phyloP scores from a whole-genome alignment of 306 rosid species.

The Pterocarpus santalinus region DNA sequence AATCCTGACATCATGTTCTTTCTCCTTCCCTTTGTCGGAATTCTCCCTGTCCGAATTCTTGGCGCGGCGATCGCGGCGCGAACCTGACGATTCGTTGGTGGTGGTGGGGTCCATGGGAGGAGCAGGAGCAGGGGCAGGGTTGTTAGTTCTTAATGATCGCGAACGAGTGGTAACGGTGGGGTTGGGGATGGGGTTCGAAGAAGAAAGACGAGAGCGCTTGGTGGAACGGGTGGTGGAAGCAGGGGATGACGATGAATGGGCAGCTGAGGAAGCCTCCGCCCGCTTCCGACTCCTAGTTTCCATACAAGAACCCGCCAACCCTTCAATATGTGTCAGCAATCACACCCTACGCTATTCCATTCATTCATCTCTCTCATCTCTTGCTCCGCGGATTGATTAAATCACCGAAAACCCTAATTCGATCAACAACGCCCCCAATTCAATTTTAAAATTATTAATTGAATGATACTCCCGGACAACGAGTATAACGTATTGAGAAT shows the following conservation, averaged over 20 bases:
- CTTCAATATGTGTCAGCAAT: slow-evolving; percentile 55
- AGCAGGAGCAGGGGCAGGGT: slow-evolving; percentile 39
- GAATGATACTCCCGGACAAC: no score
- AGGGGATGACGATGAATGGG: slow-evolving; percentile 85
- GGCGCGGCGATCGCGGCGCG: slow-evolving; percentile 79
- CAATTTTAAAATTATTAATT: no score
- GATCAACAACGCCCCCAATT: slow-evolving; percentile 39
- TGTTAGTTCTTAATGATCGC: slow-evolving; percentile 59
- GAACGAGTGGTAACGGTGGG: slow-evolving; percentile 67
- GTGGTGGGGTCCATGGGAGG: slow-evolving; percentile 72
- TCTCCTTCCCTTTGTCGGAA: slow-evolving; percentile 83
- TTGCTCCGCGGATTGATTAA: background rate
- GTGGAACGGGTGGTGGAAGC: slow-evolving; percentile 67
- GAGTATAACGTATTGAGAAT: no score
- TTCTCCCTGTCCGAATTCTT: slow-evolving; percentile 72
- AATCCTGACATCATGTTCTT: slow-evolving; percentile 71
- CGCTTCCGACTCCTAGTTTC: slow-evolving; percentile 99
- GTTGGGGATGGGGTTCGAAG: slow-evolving; percentile 34
- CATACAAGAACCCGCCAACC: slow-evolving; percentile 91
- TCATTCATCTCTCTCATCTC: slow-evolving; percentile 39
- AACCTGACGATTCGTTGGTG: slow-evolving; percentile 80
- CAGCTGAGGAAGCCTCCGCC: slow-evolving; percentile 99
- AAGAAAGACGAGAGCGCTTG: slow-evolving; percentile 77
- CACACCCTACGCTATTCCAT: slow-evolving; percentile 47
- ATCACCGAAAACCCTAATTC: slow-evolving; percentile 52